Percentiles rank a stretch among this genome's conserved stretches.
Evolutionary conservation across 2,329 filamentous ascomycete species (phyloP).

Genomic region (Plectosphaerella plurivora): DNA sequence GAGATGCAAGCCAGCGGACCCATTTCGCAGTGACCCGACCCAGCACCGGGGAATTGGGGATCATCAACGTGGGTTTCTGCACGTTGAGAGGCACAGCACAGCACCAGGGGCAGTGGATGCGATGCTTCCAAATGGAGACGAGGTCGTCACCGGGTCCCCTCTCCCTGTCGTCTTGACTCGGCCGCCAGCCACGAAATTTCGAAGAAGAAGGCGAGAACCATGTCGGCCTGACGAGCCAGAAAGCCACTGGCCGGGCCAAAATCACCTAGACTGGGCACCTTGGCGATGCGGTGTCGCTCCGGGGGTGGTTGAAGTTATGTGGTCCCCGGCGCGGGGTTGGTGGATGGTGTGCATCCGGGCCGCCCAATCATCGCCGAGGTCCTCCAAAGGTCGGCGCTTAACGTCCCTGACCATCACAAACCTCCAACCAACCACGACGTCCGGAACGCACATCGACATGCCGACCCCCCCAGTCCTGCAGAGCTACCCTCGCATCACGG

Average conservation of each 20-base stretch:
- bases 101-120: background rate
- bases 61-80: background rate
- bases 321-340: conserved; percentile 12
- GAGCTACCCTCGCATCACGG: background rate
- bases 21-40: background rate
- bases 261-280: background rate
- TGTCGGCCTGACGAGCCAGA: no score
- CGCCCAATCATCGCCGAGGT: conserved; percentile 18
- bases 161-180: no score
- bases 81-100: background rate
- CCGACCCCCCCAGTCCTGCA: conserved; percentile 9
- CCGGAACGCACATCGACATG: conserved; percentile 15
- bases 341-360: conserved; percentile 7
- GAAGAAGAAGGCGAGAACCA: no score
- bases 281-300: conserved; percentile 3
- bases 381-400: conserved; percentile 30
- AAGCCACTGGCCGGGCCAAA: no score
- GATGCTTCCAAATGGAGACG: no score
- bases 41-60: background rate
- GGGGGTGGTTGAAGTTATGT: conserved; percentile 1
- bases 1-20: no score
- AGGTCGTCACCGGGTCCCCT: no score
- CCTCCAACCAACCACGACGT: conserved; percentile 34
- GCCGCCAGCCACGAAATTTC: no score
- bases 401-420: conserved; percentile 23